phyloP scores from a whole-genome alignment of 257 asterid genomes.

The Solanum arcanum region DNA sequence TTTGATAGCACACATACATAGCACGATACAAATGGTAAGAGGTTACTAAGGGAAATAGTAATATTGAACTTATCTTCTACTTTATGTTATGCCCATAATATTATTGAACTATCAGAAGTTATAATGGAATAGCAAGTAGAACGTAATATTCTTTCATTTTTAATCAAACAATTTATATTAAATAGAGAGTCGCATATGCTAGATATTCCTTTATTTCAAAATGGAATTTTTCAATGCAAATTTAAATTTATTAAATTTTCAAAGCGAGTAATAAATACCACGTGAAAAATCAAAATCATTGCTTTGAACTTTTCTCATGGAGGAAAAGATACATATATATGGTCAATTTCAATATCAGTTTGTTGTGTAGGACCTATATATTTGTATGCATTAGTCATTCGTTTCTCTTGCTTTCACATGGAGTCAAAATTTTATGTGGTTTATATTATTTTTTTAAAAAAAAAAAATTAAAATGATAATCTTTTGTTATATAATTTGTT shows the following conservation, averaged over 20 bases:
- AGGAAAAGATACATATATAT: not conserved
- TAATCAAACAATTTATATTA: not conserved
- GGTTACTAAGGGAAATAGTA: not conserved
- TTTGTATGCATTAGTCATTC: not conserved
- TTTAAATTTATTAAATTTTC: too few species aligned
- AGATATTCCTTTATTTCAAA: not conserved
- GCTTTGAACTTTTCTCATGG: not conserved
- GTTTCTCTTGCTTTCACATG: not conserved
- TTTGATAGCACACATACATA: not conserved
- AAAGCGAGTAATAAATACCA: fast-evolving
- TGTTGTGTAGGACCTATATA: not conserved
- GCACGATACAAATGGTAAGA: not conserved
- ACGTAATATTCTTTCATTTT: fast-evolving
- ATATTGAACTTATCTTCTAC: not conserved
- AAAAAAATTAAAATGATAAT: not conserved
- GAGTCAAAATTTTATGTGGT: not conserved
- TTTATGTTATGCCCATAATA: not conserved
- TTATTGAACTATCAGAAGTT: not conserved
- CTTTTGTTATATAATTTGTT: not conserved
- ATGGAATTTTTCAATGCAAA: fast-evolving
- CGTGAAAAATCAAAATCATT: not conserved
- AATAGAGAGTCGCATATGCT: fast-evolving
- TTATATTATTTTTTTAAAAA: not conserved
- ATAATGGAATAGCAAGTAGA: not conserved
- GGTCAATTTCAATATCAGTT: not conserved